These are phyloP conservation scores for Umbelopsis isabellina DNA, from an alignment of 192 early-diverging fungal genomes.

Conservation along the genomic window DNA sequence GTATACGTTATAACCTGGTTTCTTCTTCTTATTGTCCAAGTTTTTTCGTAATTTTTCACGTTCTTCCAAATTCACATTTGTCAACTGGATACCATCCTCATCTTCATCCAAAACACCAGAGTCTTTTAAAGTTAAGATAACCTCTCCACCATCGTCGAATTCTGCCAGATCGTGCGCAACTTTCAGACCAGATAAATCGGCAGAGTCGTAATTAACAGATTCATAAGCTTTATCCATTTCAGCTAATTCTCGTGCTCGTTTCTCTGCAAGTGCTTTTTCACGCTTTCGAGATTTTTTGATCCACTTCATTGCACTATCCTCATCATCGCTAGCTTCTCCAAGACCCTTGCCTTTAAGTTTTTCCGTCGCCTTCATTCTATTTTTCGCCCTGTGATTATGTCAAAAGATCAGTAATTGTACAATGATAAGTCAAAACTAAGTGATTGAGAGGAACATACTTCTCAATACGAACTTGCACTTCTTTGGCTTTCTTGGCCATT, in stretches of 20 bases:
- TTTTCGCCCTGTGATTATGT: constrained; percentile 43
- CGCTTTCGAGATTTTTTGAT: constrained; percentile 62
- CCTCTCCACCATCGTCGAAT: constrained; percentile 69
- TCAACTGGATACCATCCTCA: constrained; percentile 76
- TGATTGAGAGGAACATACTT: constrained; percentile 39
- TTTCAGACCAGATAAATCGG: constrained; percentile 71
- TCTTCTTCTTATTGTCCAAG: constrained; percentile 72
- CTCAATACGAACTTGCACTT: constrained; percentile 55
- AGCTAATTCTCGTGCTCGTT: constrained; percentile 43
- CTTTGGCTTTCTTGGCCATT: constrained; percentile 53
- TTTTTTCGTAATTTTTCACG: constrained; percentile 69
- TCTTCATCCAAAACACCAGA: constrained; percentile 59
- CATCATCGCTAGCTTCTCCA: constrained; percentile 63
- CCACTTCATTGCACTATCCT: constrained; percentile 67
- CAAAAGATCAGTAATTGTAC: constrained; percentile 20
- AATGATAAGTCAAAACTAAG: background rate
- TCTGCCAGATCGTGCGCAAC: constrained; percentile 76
- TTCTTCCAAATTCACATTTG: constrained; percentile 71
- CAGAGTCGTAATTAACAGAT: constrained; percentile 33
- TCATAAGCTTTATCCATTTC: constrained; percentile 46
- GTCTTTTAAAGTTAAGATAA: constrained; percentile 89
- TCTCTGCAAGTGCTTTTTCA: constrained; percentile 49
- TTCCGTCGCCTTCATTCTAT: constrained; percentile 49
- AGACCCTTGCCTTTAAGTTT: constrained; percentile 65
- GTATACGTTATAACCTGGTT: constrained; percentile 67